These are phyloP conservation scores for Tetragonia tetragonoides DNA, from an alignment of 148 eudicot genomes.

Conservation along the genomic window DNA sequence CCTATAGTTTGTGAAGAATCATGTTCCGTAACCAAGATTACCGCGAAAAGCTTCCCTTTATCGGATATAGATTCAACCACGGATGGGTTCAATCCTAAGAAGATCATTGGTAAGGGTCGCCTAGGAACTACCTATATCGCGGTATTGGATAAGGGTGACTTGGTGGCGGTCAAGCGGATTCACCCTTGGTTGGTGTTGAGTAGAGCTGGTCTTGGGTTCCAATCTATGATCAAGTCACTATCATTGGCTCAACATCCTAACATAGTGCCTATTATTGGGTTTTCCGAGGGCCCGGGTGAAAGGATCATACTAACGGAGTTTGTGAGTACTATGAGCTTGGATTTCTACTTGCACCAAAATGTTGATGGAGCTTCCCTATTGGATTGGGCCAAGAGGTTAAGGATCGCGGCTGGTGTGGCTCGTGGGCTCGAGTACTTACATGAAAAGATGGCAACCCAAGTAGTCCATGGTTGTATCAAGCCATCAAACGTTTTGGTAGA, in stretches of 20 bases:
- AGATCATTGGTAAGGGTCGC: constrained; percentile 70
- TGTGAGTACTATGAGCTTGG: constrained; percentile 63
- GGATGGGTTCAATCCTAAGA: constrained; percentile 60
- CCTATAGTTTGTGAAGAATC: neutral
- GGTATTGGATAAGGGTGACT: constrained; percentile 42
- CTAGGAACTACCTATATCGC: constrained; percentile 74
- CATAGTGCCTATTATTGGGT: constrained; percentile 69
- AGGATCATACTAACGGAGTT: constrained; percentile 68
- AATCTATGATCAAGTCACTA: constrained; percentile 52
- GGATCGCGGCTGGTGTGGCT: constrained; percentile 62
- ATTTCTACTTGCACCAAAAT: constrained; percentile 57
- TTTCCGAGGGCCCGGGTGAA: constrained; percentile 84
- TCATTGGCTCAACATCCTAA: constrained; percentile 68
- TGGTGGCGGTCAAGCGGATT: constrained; percentile 63
- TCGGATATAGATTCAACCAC: constrained; percentile 66
- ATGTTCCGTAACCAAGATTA: constrained; percentile 3
- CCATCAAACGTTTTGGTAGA: constrained; percentile 75
- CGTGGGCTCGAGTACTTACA: constrained; percentile 83
- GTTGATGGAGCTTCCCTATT: constrained; percentile 38
- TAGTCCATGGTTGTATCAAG: constrained; percentile 74
- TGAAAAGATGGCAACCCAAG: constrained; percentile 64
- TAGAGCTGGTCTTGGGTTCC: constrained; percentile 56
- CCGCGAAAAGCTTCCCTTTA: constrained; percentile 32
- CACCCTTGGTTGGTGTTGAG: constrained; percentile 66
- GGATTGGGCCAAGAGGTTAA: constrained; percentile 64